phyloP scores from a whole-genome alignment of 306 rosid genomes.

The Alnus glutinosa region DNA sequence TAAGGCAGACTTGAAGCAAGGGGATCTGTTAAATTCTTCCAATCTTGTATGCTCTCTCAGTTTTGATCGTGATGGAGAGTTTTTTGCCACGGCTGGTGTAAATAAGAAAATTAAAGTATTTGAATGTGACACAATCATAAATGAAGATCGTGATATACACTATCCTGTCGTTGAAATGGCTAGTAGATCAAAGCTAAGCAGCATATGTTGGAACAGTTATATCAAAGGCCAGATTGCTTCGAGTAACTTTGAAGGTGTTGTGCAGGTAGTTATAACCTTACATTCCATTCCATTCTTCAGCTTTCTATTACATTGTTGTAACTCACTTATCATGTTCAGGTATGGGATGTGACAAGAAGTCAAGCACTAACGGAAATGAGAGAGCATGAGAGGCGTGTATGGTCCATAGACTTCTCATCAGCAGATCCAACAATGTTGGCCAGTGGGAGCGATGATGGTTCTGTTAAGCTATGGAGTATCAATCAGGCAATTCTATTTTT shows the following conservation, averaged over 20 bases:
- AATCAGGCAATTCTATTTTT: constrained; percentile 99
- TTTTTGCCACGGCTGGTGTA: constrained; percentile 93
- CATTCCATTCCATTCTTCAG: constrained; percentile 19
- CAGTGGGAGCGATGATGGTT: constrained; percentile 93
- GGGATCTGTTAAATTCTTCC: constrained; percentile 93
- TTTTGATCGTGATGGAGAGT: constrained; percentile 95
- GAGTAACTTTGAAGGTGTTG: constrained; percentile 95
- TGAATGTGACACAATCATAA: constrained; percentile 71
- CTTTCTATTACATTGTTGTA: constrained; percentile 20
- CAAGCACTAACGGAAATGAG: constrained; percentile 83
- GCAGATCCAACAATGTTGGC: constrained; percentile 95
- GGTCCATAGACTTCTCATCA: constrained; percentile 94
- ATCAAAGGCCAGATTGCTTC: constrained; percentile 99
- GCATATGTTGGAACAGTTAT: constrained; percentile 92
- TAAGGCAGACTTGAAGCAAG: constrained; percentile 96
- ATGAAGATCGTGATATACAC: constrained; percentile 89
- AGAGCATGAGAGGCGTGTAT: constrained; percentile 93
- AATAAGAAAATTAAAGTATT: constrained; percentile 92
- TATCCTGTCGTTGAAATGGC: constrained; percentile 97
- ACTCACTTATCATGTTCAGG: constrained; percentile 48
- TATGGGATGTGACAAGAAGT: constrained; percentile 95
- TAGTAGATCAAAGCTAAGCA: constrained; percentile 85
- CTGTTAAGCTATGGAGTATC: constrained; percentile 99
- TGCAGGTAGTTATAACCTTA: constrained; percentile 64
- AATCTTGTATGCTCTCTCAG: constrained; percentile 87